These are phyloP conservation scores for Linnemannia hyalina DNA, from an alignment of 192 early-diverging fungal genomes.

Conservation along the genomic window DNA sequence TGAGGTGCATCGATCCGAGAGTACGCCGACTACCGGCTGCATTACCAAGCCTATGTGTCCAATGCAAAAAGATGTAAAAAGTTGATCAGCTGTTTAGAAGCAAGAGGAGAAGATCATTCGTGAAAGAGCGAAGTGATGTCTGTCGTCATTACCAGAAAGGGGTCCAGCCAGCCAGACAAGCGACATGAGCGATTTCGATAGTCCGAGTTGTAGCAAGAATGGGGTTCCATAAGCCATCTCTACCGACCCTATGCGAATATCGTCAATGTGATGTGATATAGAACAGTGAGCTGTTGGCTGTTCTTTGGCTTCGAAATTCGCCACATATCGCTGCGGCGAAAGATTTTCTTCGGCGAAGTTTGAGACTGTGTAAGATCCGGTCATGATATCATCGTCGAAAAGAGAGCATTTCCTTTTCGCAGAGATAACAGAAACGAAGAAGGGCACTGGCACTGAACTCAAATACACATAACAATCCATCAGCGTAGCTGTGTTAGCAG, in stretches of 20 bases:
- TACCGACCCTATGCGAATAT: constrained; percentile 70
- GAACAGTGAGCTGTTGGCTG: not conserved
- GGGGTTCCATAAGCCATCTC: constrained; percentile 86
- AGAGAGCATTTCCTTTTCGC: too few species aligned
- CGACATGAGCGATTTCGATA: constrained; percentile 85
- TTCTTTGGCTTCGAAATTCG: not conserved
- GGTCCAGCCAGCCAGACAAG: constrained; percentile 96
- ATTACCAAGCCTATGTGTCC: constrained; percentile 70
- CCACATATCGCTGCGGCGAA: not conserved
- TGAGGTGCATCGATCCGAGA: constrained; percentile 84
- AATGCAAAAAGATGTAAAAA: not conserved
- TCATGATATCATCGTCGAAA: constrained; percentile 39
- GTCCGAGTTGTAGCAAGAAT: constrained; percentile 84
- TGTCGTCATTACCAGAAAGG: constrained; percentile 69
- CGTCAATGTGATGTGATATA: not conserved
- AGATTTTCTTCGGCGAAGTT: constrained; percentile 5
- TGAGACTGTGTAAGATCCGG: not conserved
- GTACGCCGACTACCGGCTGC: constrained; percentile 87
- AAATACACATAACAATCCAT: not conserved
- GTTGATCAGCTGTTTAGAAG: not conserved
- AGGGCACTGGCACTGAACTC: not conserved
- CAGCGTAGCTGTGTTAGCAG: not conserved
- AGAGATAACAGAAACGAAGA: not conserved
- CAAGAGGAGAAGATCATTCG: not conserved
- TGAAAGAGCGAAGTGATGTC: not conserved